These are phyloP conservation scores for Baudoinia panamericana DNA, from an alignment of 495 filamentous ascomycete species.

Conservation along the genomic window DNA sequence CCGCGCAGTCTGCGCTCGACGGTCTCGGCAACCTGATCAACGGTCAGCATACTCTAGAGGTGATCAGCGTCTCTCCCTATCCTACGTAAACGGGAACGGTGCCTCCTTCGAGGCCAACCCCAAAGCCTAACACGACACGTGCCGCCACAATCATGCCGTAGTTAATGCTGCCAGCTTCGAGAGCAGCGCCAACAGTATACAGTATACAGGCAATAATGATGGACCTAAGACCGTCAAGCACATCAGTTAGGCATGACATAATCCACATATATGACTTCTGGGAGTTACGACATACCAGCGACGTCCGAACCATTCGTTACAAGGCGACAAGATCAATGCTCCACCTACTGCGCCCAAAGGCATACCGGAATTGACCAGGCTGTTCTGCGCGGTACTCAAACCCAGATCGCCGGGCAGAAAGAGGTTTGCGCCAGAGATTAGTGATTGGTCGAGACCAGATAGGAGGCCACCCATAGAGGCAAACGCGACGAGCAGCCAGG, in stretches of 20 bases:
- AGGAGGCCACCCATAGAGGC: constrained; percentile 50
- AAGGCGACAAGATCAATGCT: constrained; percentile 43
- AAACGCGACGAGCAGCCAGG: constrained; percentile 48
- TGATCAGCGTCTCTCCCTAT: too few relatives aligned
- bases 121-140: constrained; percentile 45
- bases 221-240: too few relatives aligned
- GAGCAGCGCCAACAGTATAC: constrained; percentile 45
- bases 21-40: constrained; percentile 39
- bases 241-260: too few relatives aligned
- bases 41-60: too few relatives aligned
- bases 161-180: constrained; percentile 46
- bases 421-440: constrained; percentile 48
- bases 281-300: too few relatives aligned
- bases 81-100: too few relatives aligned
- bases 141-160: constrained; percentile 49
- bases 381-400: constrained; percentile 35
- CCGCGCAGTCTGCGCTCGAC: constrained; percentile 43
- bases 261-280: too few relatives aligned
- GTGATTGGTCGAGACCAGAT: constrained; percentile 48
- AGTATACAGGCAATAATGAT: constrained; percentile 46
- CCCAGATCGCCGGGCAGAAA: constrained; percentile 38
- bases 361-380: constrained; percentile 46
- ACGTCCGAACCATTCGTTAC: constrained; percentile 45
- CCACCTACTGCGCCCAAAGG: constrained; percentile 48
- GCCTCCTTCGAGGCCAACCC: constrained; percentile 48